phyloP scores from a whole-genome alignment of 805 yeast species.

The Dipodascopsis uninucleata region DNA sequence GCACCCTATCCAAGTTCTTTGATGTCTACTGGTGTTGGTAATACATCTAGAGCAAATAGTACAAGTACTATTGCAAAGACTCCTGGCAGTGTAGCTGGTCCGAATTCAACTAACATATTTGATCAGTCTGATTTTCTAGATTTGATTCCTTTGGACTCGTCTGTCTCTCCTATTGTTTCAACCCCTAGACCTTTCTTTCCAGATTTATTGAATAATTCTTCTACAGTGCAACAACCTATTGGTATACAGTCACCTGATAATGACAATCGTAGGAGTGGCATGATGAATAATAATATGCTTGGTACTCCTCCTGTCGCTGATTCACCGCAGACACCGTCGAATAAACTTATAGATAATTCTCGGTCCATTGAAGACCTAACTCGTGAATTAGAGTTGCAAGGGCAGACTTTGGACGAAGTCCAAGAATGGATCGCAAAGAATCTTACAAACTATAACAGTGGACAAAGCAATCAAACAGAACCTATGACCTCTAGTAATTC shows the following conservation, averaged over 20 bases:
- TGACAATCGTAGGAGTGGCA: no score
- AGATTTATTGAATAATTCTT: constrained; percentile 7
- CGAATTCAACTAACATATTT: constrained; percentile 4
- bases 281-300: background rate
- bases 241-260: no score
- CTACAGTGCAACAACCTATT: no score
- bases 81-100: background rate
- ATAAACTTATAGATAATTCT: constrained; percentile 11
- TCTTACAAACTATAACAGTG: constrained; percentile 4
- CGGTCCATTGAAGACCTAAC: constrained; percentile 29
- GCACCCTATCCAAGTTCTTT: background rate
- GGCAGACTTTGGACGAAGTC: constrained; percentile 32
- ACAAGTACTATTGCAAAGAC: background rate
- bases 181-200: constrained; percentile 19
- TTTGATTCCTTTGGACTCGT: constrained; percentile 14
- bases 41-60: background rate
- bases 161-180: constrained; percentile 7
- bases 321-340: constrained; percentile 1
- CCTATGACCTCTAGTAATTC: background rate
- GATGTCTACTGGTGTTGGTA: background rate
- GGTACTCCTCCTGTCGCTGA: constrained; percentile 1
- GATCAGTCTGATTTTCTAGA: constrained; percentile 25
- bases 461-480: constrained; percentile 7
- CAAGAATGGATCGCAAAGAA: constrained; percentile 34
- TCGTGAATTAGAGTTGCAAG: constrained; percentile 32